These are phyloP conservation scores for Trifolium subterraneum DNA, from an alignment of 306 rosid genomes.

Conservation along the genomic window DNA sequence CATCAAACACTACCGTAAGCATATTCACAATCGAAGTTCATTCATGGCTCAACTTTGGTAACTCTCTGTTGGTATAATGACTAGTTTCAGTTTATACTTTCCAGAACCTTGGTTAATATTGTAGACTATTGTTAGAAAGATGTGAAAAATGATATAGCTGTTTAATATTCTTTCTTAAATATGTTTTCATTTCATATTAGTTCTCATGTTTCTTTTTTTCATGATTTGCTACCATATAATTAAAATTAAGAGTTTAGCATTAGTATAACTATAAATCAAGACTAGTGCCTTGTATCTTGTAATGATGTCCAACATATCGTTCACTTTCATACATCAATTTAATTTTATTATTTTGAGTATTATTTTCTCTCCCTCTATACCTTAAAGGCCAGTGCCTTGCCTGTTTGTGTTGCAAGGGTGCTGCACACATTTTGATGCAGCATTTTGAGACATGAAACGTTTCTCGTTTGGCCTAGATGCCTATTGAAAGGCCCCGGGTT, in stretches of 20 bases:
- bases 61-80: background rate
- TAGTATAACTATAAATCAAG: background rate
- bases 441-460: background rate
- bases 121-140: background rate
- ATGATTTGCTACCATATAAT: background rate
- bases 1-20: background rate
- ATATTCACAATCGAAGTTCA: background rate
- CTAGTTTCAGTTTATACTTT: background rate
- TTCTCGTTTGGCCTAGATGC: background rate
- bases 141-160: background rate
- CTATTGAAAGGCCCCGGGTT: background rate
- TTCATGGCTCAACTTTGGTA: background rate
- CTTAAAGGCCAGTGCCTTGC: background rate
- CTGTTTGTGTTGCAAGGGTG: background rate
- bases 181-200: slow-evolving; percentile 1
- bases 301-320: background rate
- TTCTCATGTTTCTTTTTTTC: background rate
- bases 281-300: background rate
- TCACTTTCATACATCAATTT: background rate
- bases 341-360: background rate
- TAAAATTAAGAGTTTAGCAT: background rate
- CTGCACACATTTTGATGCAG: background rate
- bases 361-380: background rate
- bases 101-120: background rate
- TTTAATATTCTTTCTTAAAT: background rate